A percentile compares a stretch with the other conserved stretches of the same genome.
These are phyloP conservation scores for Pyrenophora graminea DNA, from an alignment of 2,329 filamentous ascomycete species.

Conservation along the genomic window DNA sequence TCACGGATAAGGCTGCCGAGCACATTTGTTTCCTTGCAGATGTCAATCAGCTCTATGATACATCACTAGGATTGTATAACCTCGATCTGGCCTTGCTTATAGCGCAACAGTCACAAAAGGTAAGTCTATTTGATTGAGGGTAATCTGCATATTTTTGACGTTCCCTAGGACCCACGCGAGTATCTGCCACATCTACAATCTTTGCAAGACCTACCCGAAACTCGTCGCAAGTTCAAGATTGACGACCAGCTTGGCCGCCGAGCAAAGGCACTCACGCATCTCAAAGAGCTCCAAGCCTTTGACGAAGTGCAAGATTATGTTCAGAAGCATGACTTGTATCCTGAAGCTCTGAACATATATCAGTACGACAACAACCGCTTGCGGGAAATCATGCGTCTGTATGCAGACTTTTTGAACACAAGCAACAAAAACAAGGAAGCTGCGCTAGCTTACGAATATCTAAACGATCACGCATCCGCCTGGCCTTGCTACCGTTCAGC, in stretches of 20 bases:
- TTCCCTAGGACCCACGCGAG: constrained; percentile 74
- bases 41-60: constrained; percentile 87
- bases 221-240: constrained; percentile 79
- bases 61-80: constrained; percentile 87
- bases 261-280: constrained; percentile 74
- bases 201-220: constrained; percentile 72
- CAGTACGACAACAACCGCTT: constrained; percentile 76
- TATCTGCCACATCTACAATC: constrained; percentile 94
- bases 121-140: constrained; percentile 20
- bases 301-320: constrained; percentile 79
- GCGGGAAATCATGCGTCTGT: constrained; percentile 71
- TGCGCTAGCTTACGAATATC: constrained; percentile 86
- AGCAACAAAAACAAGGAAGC: constrained; percentile 82
- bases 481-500: constrained; percentile 83
- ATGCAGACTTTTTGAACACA: constrained; percentile 76
- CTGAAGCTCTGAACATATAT: constrained; percentile 76
- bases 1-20: constrained; percentile 87
- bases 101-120: constrained; percentile 90
- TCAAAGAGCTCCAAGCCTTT: constrained; percentile 74
- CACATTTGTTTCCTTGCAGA: constrained; percentile 98
- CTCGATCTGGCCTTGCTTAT: constrained; percentile 87
- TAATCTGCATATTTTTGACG: not conserved
- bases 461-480: constrained; percentile 73
- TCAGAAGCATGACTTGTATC: constrained; percentile 78
- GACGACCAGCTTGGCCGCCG: constrained; percentile 83